phyloP scores from a whole-genome alignment of 1,284 basidiomycete species.

The Malassezia globosa region DNA sequence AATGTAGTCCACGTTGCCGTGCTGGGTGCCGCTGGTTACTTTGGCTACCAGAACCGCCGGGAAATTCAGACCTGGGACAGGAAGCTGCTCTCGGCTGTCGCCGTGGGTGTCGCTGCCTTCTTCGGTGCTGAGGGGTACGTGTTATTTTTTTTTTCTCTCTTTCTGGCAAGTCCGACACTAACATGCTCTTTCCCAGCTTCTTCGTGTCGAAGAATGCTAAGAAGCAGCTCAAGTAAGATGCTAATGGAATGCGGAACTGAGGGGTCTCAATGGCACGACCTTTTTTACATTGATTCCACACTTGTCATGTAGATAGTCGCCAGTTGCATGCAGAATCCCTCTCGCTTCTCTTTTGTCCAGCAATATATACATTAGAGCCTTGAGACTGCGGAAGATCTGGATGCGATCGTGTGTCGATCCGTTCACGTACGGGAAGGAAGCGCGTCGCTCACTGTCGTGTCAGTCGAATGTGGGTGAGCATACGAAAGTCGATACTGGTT shows the following conservation, averaged over 20 bases:
- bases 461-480: no score
- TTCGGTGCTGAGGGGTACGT: constrained; percentile 32
- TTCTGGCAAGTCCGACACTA: not conserved
- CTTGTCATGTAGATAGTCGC: not conserved
- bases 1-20: constrained; percentile 37
- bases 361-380: no score
- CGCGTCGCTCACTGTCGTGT: no score
- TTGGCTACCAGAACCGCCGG: constrained; percentile 40
- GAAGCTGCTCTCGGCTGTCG: constrained; percentile 28
- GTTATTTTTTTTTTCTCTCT: not conserved
- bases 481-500: no score
- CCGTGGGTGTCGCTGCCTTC: constrained; percentile 33
- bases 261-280: no score
- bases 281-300: no score
- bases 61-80: constrained; percentile 32
- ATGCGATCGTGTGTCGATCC: no score
- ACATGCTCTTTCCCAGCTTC: constrained; percentile 1
- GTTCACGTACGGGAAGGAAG: no score
- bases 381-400: no score
- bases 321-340: not conserved
- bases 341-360: not conserved
- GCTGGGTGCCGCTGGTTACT: constrained; percentile 38
- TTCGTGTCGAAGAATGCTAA: constrained; percentile 7
- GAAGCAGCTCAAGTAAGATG: constrained; percentile 18
- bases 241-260: no score